phyloP scores from a whole-genome alignment of 805 yeast genomes.

The Cyberlindnera xishuangbannaensis region DNA sequence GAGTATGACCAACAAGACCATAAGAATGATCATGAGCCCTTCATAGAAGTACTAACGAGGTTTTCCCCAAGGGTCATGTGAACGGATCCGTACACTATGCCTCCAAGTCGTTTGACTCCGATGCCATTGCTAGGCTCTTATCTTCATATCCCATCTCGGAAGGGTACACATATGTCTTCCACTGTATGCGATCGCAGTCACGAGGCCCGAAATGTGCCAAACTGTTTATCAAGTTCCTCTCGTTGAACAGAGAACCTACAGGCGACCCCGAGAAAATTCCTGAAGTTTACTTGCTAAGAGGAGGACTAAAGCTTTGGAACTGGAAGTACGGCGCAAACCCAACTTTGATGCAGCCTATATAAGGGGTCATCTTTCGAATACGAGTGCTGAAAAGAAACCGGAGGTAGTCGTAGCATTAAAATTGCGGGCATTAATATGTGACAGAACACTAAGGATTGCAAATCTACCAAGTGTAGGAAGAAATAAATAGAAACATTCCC shows the following conservation, averaged over 20 bases:
- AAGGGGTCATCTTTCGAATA: neutral
- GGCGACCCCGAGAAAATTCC: constrained; percentile 7
- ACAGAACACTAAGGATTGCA: neutral
- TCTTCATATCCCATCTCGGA: constrained; percentile 2
- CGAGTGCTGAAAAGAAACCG: too few relatives aligned
- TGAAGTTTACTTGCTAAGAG: constrained; percentile 14
- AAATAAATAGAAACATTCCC: too few relatives aligned
- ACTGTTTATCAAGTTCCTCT: constrained; percentile 8
- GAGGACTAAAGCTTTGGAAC: constrained; percentile 23
- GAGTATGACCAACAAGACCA: too few relatives aligned
- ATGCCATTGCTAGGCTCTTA: constrained; percentile 3
- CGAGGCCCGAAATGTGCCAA: constrained; percentile 19
- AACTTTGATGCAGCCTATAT: constrained; percentile 7
- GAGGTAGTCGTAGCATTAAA: too few relatives aligned
- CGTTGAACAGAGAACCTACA: constrained; percentile 3
- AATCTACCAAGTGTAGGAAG: too few relatives aligned
- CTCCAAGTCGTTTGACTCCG: constrained; percentile 7
- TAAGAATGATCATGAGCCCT: too few relatives aligned
- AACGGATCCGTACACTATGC: constrained; percentile 11
- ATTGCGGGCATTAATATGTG: too few relatives aligned
- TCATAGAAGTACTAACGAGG: constrained; percentile 15
- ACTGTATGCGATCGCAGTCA: constrained; percentile 22
- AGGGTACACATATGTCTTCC: constrained; percentile 13
- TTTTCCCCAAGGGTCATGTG: constrained; percentile 11
- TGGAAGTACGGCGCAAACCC: constrained; percentile 12